Evolutionary conservation across 257 asterid genomes (phyloP).

Genomic region (Ehretia macrophylla): DNA sequence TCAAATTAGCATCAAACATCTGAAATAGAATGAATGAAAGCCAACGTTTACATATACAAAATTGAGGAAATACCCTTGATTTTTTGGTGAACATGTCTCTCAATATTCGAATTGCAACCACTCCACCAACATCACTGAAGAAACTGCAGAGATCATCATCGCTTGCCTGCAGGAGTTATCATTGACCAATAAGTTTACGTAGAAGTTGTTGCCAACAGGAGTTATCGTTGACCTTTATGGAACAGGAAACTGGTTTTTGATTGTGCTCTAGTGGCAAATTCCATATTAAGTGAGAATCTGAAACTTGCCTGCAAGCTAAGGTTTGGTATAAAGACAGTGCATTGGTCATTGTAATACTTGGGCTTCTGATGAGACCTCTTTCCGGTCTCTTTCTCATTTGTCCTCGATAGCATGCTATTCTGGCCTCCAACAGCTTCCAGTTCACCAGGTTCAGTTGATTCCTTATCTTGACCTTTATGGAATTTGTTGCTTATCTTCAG

Average conservation of each 20-base stretch:
- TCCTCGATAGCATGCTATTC: conserved; percentile 28
- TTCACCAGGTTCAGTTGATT: conserved; percentile 34
- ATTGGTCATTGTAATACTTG: conserved; percentile 57
- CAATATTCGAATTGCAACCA: conserved; percentile 69
- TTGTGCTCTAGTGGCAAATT: conserved; percentile 6
- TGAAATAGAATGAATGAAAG: neutral
- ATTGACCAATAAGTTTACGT: conserved; percentile 1
- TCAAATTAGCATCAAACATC: neutral
- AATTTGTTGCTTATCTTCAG: conserved; percentile 29
- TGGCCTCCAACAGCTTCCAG: no score
- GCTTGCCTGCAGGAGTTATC: conserved; percentile 51
- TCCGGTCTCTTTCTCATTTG: conserved; percentile 36
- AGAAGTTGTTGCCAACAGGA: neutral
- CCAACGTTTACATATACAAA: neutral
- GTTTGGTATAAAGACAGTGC: conserved; percentile 87
- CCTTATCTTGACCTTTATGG: conserved; percentile 33
- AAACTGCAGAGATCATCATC: conserved; percentile 56
- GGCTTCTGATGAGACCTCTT: conserved; percentile 41
- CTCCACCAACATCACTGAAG: conserved; percentile 89
- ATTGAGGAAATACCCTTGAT: conserved; percentile 63
- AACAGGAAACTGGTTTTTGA: neutral
- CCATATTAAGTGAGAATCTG: conserved; percentile 8
- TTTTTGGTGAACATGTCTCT: conserved; percentile 72
- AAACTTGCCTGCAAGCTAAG: conserved; percentile 56
- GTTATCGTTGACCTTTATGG: no score